phyloP scores from a whole-genome alignment of 768 basidiomycete species.

The Multifurca ochricompacta region DNA sequence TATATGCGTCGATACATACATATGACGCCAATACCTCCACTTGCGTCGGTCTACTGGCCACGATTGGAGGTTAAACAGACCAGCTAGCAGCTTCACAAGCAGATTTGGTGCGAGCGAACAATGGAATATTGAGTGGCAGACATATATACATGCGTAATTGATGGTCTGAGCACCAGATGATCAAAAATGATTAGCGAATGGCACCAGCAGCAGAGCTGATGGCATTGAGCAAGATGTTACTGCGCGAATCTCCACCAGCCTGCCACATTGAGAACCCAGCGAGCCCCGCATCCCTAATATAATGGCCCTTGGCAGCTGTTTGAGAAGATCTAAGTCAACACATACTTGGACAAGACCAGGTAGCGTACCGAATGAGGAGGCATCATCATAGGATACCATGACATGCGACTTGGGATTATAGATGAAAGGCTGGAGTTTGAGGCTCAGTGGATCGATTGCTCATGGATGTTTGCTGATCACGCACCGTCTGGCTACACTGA shows the following conservation, averaged over 20 bases:
- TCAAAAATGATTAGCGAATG: too few species aligned
- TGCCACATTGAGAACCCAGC: constrained; percentile 41
- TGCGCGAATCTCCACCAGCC: constrained; percentile 35
- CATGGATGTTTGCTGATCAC: not conserved
- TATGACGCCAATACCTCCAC: too few species aligned
- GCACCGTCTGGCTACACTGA: constrained; percentile 29
- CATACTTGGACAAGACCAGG: not conserved
- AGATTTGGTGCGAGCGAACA: too few species aligned
- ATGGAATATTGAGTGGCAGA: too few species aligned
- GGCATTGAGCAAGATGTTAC: constrained; percentile 30
- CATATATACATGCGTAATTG: too few species aligned
- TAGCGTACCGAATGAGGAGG: constrained; percentile 25
- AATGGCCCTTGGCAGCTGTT: constrained; percentile 37
- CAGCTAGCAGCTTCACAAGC: too few species aligned
- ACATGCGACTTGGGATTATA: constrained; percentile 26
- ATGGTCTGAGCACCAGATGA: too few species aligned
- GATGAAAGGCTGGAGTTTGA: constrained; percentile 26
- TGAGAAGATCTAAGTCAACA: not conserved
- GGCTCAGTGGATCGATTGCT: not conserved
- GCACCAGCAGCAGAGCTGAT: constrained; percentile 23
- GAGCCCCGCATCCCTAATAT: constrained; percentile 30
- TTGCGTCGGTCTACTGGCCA: too few species aligned
- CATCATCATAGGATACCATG: constrained; percentile 32
- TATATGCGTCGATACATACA: too few species aligned
- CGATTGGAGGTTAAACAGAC: too few species aligned